Percentiles rank a stretch among this genome's conserved stretches.
Evolutionary conservation across 2,329 filamentous ascomycete species (phyloP).

Genomic region (Reticulascus tulasneorum): DNA sequence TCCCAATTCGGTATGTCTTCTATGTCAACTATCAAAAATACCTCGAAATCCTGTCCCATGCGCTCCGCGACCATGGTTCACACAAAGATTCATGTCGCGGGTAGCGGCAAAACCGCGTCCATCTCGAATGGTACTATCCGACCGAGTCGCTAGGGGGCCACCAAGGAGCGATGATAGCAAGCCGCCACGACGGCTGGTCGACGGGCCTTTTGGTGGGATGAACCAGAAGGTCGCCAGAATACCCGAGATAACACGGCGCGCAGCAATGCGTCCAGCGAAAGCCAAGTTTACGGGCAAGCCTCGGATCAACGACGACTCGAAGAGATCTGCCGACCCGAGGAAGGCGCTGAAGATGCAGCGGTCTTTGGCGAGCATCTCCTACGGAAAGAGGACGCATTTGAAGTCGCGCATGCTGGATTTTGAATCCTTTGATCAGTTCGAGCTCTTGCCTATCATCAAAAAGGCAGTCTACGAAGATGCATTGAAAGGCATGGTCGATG

Average conservation of each 20-base stretch:
- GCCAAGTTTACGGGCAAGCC: slow-evolving; percentile 22
- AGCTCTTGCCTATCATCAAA: slow-evolving; percentile 67
- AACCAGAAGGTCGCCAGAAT: slow-evolving; percentile 48
- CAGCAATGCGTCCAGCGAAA: not conserved
- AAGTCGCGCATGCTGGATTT: slow-evolving; percentile 59
- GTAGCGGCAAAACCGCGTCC: slow-evolving; percentile 32
- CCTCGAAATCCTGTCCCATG: slow-evolving; percentile 6
- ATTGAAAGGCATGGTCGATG: slow-evolving; percentile 67
- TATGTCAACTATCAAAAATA: slow-evolving; percentile 10
- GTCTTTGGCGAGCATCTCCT: slow-evolving; percentile 70
- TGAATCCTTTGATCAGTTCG: slow-evolving; percentile 77
- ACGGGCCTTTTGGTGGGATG: slow-evolving; percentile 53
- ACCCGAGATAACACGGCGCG: slow-evolving; percentile 8
- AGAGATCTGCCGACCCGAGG: slow-evolving; percentile 20
- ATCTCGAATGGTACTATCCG: slow-evolving; percentile 56
- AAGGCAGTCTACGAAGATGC: slow-evolving; percentile 69
- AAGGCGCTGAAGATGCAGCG: slow-evolving; percentile 95
- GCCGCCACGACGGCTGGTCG: slow-evolving; percentile 32
- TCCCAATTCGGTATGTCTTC: slow-evolving; percentile 12
- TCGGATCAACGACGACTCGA: slow-evolving; percentile 25
- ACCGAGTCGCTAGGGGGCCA: slow-evolving; percentile 44
- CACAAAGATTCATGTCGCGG: slow-evolving; percentile 31
- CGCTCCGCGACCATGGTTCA: slow-evolving; percentile 25
- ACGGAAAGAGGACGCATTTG: slow-evolving; percentile 56
- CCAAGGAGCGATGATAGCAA: slow-evolving; percentile 28